Percentiles rank a stretch among this genome's conserved stretches.
These are phyloP conservation scores for Melocanna baccifera DNA, from an alignment of 176 grass and related monocot genomes.

Conservation along the genomic window DNA sequence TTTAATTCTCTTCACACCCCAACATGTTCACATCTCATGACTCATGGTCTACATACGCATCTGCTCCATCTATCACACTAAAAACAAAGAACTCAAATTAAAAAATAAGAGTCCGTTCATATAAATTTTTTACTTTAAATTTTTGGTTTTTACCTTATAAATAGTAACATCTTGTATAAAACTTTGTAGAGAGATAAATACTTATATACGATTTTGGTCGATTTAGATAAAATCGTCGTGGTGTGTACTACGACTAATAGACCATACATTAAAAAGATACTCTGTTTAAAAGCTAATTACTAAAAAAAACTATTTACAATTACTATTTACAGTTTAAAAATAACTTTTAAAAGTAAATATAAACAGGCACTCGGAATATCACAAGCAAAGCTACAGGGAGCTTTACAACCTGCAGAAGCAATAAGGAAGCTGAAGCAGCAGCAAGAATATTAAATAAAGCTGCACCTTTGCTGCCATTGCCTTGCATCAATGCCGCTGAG, in stretches of 20 bases:
- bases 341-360: too few species aligned
- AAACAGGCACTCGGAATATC: neutral
- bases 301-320: too few species aligned
- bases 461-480: constrained; percentile 18
- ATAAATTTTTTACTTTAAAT: too few species aligned
- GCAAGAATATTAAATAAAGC: constrained; percentile 32
- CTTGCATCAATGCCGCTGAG: constrained; percentile 28
- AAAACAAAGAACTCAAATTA: neutral
- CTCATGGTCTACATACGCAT: neutral
- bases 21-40: neutral
- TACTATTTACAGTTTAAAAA: too few species aligned
- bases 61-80: constrained; percentile 30
- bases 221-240: too few species aligned
- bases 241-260: too few species aligned
- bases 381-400: constrained; percentile 6
- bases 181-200: too few species aligned
- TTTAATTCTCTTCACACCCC: neutral
- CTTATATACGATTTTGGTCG: too few species aligned
- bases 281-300: too few species aligned
- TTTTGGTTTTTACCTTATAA: too few species aligned
- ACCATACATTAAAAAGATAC: fast-evolving
- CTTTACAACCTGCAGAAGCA: constrained; percentile 18
- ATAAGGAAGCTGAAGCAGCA: constrained; percentile 5
- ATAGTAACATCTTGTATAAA: too few species aligned
- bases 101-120: neutral